Evolutionary conservation across 805 yeast species (phyloP).

Genomic region (Starmera amethionina): DNA sequence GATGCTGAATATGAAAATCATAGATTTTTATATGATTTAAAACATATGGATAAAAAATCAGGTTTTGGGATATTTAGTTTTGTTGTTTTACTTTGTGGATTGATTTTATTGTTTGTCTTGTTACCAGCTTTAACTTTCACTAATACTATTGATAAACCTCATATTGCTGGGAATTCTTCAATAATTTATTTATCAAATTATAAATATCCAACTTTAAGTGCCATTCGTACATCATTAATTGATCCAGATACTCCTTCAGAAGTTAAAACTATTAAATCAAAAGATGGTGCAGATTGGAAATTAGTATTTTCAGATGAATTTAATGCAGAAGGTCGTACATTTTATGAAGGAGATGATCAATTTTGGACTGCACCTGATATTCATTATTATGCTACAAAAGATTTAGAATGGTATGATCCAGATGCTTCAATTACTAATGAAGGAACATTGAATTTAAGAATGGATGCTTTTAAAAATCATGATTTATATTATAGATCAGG

Average conservation of each 20-base stretch:
- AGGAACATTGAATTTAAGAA: slow-evolving; percentile 28
- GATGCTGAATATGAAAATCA: slow-evolving; percentile 80
- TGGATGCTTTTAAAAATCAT: slow-evolving; percentile 35
- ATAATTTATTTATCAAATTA: slow-evolving; percentile 41
- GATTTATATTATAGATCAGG: slow-evolving; percentile 35
- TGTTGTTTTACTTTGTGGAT: slow-evolving; percentile 47
- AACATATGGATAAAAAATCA: slow-evolving; percentile 55
- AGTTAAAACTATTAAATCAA: slow-evolving; percentile 27
- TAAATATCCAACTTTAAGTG: slow-evolving; percentile 43
- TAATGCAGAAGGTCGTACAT: slow-evolving; percentile 37
- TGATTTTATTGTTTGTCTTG: slow-evolving; percentile 59
- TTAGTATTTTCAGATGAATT: slow-evolving; percentile 41
- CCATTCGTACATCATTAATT: slow-evolving; percentile 50
- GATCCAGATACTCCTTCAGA: slow-evolving; percentile 64
- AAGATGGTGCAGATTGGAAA: slow-evolving; percentile 28
- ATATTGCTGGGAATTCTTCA: slow-evolving; percentile 4
- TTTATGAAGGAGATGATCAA: slow-evolving; percentile 38
- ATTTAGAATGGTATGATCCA: slow-evolving; percentile 44
- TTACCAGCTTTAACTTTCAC: slow-evolving; percentile 80
- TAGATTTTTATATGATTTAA: slow-evolving; percentile 54
- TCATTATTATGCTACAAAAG: slow-evolving; percentile 37
- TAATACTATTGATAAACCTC: slow-evolving; percentile 31
- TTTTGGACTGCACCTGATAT: slow-evolving; percentile 35
- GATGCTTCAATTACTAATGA: slow-evolving; percentile 33
- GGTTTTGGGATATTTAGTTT: slow-evolving; percentile 55